Percentiles rank a stretch among this genome's conserved stretches.
Evolutionary conservation across 352 stramenopile species (phyloP).

Genomic region (Blastocystis sp.): DNA sequence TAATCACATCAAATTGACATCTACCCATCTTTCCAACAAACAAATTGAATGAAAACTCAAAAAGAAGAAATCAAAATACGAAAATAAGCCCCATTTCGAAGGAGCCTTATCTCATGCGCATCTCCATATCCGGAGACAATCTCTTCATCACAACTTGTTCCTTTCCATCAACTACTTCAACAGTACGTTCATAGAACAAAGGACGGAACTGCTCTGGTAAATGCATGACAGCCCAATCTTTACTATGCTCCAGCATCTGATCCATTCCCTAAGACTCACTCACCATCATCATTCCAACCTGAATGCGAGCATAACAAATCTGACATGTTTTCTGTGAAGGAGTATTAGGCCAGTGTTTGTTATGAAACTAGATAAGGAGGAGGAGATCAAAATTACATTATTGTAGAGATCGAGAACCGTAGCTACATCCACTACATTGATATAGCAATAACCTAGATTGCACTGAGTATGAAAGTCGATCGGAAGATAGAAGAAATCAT

Average conservation of each 20-base stretch:
- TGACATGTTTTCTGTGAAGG: slow-evolving; percentile 97
- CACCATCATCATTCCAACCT: slow-evolving; percentile 67
- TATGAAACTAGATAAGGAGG: slow-evolving; percentile 50
- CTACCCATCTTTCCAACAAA: not conserved
- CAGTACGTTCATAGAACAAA: not conserved
- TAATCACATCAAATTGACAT: too few relatives aligned
- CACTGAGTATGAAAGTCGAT: slow-evolving; percentile 99
- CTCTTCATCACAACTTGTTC: slow-evolving; percentile 7
- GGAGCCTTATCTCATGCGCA: slow-evolving; percentile 43
- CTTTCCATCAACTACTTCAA: slow-evolving; percentile 6
- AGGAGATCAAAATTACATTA: slow-evolving; percentile 63
- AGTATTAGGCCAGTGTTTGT: slow-evolving; percentile 87
- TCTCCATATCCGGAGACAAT: slow-evolving; percentile 16
- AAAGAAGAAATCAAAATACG: slow-evolving; percentile 1
- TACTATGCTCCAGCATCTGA: slow-evolving; percentile 14
- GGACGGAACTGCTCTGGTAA: slow-evolving; percentile 30
- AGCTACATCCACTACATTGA: slow-evolving; percentile 91
- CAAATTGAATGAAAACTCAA: not conserved
- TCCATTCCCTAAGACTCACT: slow-evolving; percentile 63
- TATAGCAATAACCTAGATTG: slow-evolving; percentile 99
- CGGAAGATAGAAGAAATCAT: slow-evolving; percentile 99
- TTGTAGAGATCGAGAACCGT: slow-evolving; percentile 62
- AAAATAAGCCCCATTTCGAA: not conserved
- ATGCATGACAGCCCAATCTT: slow-evolving; percentile 58
- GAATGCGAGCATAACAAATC: slow-evolving; percentile 94